phyloP scores from a whole-genome alignment of 352 stramenopile genomes.

The Phytophthora parvispora region DNA sequence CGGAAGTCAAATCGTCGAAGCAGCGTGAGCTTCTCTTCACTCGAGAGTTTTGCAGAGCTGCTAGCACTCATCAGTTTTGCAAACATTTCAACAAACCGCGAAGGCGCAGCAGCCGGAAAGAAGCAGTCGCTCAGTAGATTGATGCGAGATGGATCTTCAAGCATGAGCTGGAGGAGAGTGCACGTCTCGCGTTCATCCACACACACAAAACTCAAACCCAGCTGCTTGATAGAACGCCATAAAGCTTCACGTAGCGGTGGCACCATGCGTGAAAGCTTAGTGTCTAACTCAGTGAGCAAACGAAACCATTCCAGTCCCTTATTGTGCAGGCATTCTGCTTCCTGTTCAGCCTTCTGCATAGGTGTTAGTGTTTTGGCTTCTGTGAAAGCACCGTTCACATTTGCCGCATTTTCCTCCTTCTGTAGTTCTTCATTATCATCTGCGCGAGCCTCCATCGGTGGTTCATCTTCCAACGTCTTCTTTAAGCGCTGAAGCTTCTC shows the following conservation, averaged over 20 bases:
- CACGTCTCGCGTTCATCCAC: conserved; percentile 87
- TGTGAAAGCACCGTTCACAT: not conserved
- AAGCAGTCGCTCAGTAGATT: conserved; percentile 88
- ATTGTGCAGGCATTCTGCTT: conserved; percentile 66
- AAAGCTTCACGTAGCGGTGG: conserved; percentile 84
- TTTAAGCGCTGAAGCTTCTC: conserved; percentile 53
- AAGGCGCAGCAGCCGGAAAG: conserved; percentile 73
- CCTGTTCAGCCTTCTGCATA: conserved; percentile 41
- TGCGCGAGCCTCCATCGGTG: conserved; percentile 1
- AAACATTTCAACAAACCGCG: conserved; percentile 90
- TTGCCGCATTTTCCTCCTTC: conserved; percentile 22
- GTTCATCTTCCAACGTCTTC: conserved; percentile 29
- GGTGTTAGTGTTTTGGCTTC: conserved; percentile 9
- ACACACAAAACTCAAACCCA: conserved; percentile 83
- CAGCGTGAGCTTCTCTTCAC: conserved; percentile 77
- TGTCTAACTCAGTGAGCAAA: conserved; percentile 81
- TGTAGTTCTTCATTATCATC: not conserved
- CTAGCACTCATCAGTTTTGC: conserved; percentile 87
- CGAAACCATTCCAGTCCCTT: conserved; percentile 89
- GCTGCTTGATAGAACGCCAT: conserved; percentile 86
- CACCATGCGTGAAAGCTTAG: conserved; percentile 85
- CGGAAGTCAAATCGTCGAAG: conserved; percentile 84
- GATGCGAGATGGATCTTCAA: conserved; percentile 86
- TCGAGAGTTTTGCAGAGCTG: conserved; percentile 71
- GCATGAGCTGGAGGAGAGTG: conserved; percentile 85